phyloP scores from a whole-genome alignment of 257 asterid species.

The Echites panduratus region DNA sequence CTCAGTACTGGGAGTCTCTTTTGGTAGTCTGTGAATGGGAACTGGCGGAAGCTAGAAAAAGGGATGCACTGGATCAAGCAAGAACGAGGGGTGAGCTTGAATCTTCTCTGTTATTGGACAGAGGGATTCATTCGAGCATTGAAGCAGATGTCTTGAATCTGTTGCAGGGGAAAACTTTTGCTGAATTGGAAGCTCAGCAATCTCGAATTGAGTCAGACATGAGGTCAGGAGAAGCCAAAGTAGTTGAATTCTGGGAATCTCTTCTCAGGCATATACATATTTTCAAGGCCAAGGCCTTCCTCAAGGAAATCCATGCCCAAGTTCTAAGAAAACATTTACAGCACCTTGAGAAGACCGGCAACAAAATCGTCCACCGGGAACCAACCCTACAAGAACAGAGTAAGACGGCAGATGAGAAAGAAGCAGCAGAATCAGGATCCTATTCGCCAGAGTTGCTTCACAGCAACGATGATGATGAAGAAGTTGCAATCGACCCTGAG shows the following conservation, averaged over 20 bases:
- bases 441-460: conserved; percentile 64
- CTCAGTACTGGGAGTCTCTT: conserved; percentile 89
- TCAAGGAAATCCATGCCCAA: conserved; percentile 71
- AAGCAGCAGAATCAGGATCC: conserved; percentile 36
- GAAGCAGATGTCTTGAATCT: conserved; percentile 69
- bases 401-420: conserved; percentile 30
- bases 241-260: conserved; percentile 86
- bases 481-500: conserved; percentile 71
- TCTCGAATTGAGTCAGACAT: conserved; percentile 69
- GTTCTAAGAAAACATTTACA: conserved; percentile 59
- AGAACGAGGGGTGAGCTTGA: conserved; percentile 80
- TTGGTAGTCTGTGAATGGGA: conserved; percentile 84
- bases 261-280: conserved; percentile 69
- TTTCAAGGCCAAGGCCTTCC: conserved; percentile 81
- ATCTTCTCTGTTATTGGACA: conserved; percentile 66
- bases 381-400: conserved; percentile 35
- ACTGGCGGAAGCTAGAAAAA: conserved; percentile 73
- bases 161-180: conserved; percentile 56
- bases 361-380: conserved; percentile 28
- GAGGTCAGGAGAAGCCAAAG: conserved; percentile 73
- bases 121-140: conserved; percentile 69
- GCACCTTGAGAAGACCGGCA: conserved; percentile 30
- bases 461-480: conserved; percentile 57
- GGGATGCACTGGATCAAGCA: conserved; percentile 80
- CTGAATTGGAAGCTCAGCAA: conserved; percentile 47